phyloP scores from a whole-genome alignment of 2,329 filamentous ascomycete genomes.

The Beauveria bassiana region DNA sequence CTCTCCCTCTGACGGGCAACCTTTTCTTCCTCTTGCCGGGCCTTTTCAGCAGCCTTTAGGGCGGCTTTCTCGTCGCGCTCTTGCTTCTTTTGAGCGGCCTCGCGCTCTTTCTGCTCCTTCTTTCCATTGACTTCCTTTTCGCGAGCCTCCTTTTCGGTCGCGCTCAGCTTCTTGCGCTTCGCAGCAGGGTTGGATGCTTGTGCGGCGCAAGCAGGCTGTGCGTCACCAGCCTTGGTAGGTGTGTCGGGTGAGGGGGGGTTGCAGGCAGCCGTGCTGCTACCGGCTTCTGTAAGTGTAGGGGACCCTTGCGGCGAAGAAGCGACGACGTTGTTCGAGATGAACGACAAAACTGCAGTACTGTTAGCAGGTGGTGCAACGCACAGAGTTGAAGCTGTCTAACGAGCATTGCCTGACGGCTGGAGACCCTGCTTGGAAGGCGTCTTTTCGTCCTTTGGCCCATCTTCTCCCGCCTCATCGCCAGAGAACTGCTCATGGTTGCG shows the following conservation, averaged over 20 bases:
- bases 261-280: slow-evolving; percentile 31
- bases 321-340: slow-evolving; percentile 17
- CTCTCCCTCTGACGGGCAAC: slow-evolving; percentile 29
- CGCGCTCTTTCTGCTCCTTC: slow-evolving; percentile 25
- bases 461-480: slow-evolving; percentile 23
- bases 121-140: slow-evolving; percentile 31
- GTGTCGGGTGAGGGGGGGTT: slow-evolving; percentile 29
- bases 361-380: not conserved
- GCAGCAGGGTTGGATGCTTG: slow-evolving; percentile 18
- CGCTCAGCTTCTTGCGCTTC: slow-evolving; percentile 37
- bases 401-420: slow-evolving; percentile 16
- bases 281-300: slow-evolving; percentile 33
- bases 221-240: slow-evolving; percentile 21
- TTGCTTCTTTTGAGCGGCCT: slow-evolving; percentile 27
- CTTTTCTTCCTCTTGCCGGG: slow-evolving; percentile 33
- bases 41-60: slow-evolving; percentile 27
- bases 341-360: slow-evolving; percentile 19
- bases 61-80: slow-evolving; percentile 24
- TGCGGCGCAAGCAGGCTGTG: slow-evolving; percentile 17
- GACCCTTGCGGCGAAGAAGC: slow-evolving; percentile 24
- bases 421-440: slow-evolving; percentile 12
- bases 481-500: slow-evolving; percentile 39
- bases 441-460: slow-evolving; percentile 17
- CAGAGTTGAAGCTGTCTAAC: slow-evolving; percentile 15
- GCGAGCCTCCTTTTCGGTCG: slow-evolving; percentile 30